These are phyloP conservation scores for Pestalotiopsis sp. DNA, from an alignment of 2,329 filamentous ascomycete species.

Conservation along the genomic window DNA sequence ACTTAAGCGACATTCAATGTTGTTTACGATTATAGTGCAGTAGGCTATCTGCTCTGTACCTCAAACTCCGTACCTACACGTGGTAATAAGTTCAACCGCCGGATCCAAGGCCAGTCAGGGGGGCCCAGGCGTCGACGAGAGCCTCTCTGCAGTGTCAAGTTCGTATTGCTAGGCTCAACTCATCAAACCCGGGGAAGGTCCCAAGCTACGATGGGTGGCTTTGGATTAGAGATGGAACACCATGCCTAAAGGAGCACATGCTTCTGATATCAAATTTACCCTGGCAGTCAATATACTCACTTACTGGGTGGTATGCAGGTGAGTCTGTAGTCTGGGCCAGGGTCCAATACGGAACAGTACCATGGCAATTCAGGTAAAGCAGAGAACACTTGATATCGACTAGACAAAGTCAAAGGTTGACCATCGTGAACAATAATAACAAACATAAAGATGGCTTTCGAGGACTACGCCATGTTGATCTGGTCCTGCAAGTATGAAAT, in stretches of 20 bases:
- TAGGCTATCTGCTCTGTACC: background rate
- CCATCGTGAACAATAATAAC: background rate
- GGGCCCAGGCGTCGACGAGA: background rate
- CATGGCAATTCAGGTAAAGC: background rate
- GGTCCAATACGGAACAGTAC: background rate
- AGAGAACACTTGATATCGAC: background rate
- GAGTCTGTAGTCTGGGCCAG: background rate
- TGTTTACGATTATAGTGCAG: background rate
- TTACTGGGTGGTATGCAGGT: background rate
- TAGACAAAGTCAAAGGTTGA: background rate
- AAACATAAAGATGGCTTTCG: background rate
- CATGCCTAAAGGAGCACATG: background rate
- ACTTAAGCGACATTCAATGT: background rate
- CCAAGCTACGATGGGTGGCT: background rate
- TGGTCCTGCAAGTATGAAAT: background rate
- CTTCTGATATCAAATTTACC: background rate
- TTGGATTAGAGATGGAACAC: background rate
- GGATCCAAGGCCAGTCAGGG: background rate
- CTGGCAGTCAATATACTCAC: background rate
- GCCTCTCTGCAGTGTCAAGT: background rate
- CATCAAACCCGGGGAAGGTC: background rate
- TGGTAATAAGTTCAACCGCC: background rate
- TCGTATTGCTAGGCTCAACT: background rate
- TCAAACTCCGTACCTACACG: background rate
- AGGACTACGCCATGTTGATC: background rate